Conservation (phyloP, 1,284 basidiomycete genomes). For the Volvariella surrecta region DNA sequence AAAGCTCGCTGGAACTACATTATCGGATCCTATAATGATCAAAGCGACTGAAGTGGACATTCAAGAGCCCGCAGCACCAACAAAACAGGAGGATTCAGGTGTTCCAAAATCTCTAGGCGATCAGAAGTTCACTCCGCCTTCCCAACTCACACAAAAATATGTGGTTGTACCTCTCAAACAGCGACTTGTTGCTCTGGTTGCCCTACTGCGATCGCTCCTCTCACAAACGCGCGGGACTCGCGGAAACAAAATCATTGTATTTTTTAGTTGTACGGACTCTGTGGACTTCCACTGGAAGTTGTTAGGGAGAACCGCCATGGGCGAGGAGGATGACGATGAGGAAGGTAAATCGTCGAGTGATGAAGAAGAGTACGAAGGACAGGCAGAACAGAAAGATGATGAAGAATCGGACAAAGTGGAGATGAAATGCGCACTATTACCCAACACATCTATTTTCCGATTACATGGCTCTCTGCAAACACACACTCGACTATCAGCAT, state of each 20-base stretch:
- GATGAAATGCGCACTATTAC: slow-evolving; percentile 70
- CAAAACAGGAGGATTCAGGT: slow-evolving; percentile 12
- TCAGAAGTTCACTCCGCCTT: slow-evolving; percentile 86
- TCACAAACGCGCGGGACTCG: slow-evolving; percentile 42
- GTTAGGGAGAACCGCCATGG: slow-evolving; percentile 77
- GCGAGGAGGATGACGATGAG: slow-evolving; percentile 24
- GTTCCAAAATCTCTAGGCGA: slow-evolving; percentile 17
- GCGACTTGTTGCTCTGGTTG: slow-evolving; percentile 84
- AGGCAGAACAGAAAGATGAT: slow-evolving; percentile 13
- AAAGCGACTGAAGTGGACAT: slow-evolving; percentile 49
- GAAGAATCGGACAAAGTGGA: slow-evolving; percentile 29
- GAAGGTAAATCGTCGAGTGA: too few relatives aligned
- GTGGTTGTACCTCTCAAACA: slow-evolving; percentile 91
- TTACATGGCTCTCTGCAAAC: slow-evolving; percentile 91
- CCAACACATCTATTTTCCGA: slow-evolving; percentile 79
- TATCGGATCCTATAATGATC: slow-evolving; percentile 67
- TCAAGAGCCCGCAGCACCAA: slow-evolving; percentile 16
- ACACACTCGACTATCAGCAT: slow-evolving; percentile 71
- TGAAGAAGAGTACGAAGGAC: slow-evolving; percentile 18
- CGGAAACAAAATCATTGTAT: slow-evolving; percentile 81
- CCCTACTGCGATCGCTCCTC: slow-evolving; percentile 74
- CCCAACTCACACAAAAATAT: slow-evolving; percentile 93
- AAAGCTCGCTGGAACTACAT: slow-evolving; percentile 79
- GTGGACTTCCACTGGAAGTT: slow-evolving; percentile 96
- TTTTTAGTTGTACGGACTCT: slow-evolving; percentile 94